Conservation (phyloP, 129 eudicot species). For the Rutidosis leptorrhynchoides region DNA sequence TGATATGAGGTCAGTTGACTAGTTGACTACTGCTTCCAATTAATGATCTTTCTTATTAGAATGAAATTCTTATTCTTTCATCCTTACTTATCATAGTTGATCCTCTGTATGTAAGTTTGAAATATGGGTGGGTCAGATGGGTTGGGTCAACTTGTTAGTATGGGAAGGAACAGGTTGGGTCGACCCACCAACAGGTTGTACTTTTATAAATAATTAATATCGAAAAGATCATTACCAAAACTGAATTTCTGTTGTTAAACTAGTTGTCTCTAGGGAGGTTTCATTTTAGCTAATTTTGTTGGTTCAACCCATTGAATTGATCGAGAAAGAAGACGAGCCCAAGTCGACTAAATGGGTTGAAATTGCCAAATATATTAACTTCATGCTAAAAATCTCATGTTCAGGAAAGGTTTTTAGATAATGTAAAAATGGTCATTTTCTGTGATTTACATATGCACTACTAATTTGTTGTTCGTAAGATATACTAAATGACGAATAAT, state of each 20-base stretch:
- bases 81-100: not conserved
- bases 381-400: not conserved
- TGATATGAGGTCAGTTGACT: constrained; percentile 27
- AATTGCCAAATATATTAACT: not conserved
- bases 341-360: not conserved
- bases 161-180: not conserved
- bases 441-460: not conserved
- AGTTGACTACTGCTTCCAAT: not conserved
- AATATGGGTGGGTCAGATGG: not conserved
- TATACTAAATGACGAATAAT: not conserved
- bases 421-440: not conserved
- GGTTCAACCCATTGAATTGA: not conserved
- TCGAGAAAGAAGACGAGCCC: not conserved
- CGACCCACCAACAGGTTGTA: not conserved
- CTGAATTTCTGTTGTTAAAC: not conserved
- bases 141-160: not conserved
- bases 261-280: not conserved
- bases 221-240: not conserved
- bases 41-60: not conserved
- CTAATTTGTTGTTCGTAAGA: not conserved
- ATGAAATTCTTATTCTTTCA: not conserved
- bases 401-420: not conserved
- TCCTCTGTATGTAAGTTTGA: not conserved
- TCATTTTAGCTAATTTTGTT: not conserved
- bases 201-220: not conserved